phyloP scores from a whole-genome alignment of 2,329 filamentous ascomycete species.

The Arachnomyces sp. region DNA sequence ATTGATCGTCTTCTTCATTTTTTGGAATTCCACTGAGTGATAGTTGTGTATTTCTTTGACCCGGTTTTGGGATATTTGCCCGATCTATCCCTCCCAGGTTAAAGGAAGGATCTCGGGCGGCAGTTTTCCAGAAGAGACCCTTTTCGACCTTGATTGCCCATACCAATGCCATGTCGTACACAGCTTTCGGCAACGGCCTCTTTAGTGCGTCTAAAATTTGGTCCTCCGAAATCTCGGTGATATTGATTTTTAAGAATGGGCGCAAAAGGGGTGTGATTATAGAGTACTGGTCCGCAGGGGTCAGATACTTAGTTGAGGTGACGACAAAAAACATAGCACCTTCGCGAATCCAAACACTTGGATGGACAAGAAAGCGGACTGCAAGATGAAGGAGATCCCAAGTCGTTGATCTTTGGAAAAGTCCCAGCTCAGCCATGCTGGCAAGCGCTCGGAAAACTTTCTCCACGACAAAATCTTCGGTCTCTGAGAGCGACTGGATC shows the following conservation, averaged over 20 bases:
- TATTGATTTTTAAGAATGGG: constrained; percentile 70
- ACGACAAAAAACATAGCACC: constrained; percentile 78
- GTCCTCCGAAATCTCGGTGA: constrained; percentile 63
- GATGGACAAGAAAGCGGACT: constrained; percentile 81
- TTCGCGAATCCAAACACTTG: constrained; percentile 91
- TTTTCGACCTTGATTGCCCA: constrained; percentile 80
- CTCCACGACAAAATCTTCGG: constrained; percentile 90
- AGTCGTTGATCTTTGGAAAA: constrained; percentile 74
- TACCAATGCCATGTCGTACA: constrained; percentile 75
- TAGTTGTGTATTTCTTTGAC: constrained; percentile 35
- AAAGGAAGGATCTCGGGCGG: constrained; percentile 63
- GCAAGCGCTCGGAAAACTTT: constrained; percentile 81
- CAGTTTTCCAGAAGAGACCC: constrained; percentile 79
- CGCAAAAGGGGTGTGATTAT: constrained; percentile 72
- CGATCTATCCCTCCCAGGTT: constrained; percentile 54
- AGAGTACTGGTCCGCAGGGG: constrained; percentile 72
- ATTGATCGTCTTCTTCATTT: constrained; percentile 90
- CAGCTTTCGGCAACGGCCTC: constrained; percentile 66
- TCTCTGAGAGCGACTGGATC: constrained; percentile 87
- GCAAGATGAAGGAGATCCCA: constrained; percentile 85
- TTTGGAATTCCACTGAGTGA: constrained; percentile 58
- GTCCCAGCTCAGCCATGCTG: constrained; percentile 76
- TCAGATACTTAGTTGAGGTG: constrained; percentile 66
- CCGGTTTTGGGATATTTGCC: constrained; percentile 50
- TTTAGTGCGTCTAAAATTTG: constrained; percentile 75